Evolutionary conservation across 2,329 filamentous ascomycete species (phyloP).

Genomic region (Fusarium sp.): DNA sequence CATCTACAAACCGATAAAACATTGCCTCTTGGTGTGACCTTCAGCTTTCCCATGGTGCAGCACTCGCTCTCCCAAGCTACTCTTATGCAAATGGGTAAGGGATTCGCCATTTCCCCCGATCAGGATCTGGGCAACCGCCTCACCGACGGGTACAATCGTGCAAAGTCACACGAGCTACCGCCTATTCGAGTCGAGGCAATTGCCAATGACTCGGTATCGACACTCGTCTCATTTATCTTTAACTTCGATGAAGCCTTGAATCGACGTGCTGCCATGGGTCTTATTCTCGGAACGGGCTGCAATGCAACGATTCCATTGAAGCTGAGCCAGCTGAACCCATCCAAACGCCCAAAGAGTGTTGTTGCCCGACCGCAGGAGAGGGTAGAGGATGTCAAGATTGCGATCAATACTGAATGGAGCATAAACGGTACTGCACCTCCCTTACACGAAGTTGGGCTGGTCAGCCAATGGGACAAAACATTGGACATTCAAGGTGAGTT

Average conservation of each 20-base stretch:
- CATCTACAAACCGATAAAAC: conserved; percentile 54
- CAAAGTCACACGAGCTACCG: conserved; percentile 62
- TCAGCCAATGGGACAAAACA: conserved; percentile 75
- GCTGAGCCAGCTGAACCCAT: conserved; percentile 67
- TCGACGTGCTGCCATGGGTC: conserved; percentile 77
- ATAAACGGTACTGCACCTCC: conserved; percentile 79
- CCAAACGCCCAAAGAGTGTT: conserved; percentile 65
- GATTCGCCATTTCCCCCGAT: conserved; percentile 69
- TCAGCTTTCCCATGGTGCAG: conserved; percentile 77
- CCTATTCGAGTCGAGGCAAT: conserved; percentile 78
- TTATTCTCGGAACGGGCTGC: conserved; percentile 83
- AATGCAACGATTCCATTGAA: conserved; percentile 82
- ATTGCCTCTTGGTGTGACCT: conserved; percentile 73
- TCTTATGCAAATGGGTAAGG: conserved; percentile 76
- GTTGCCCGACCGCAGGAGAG: conserved; percentile 57
- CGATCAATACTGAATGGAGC: conserved; percentile 87
- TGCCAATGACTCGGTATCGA: conserved; percentile 83
- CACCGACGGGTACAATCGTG: conserved; percentile 64
- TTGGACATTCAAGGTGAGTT: conserved; percentile 73
- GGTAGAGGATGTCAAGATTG: conserved; percentile 68
- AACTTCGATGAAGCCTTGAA: conserved; percentile 68
- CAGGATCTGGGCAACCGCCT: conserved; percentile 69
- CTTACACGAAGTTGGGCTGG: conserved; percentile 68
- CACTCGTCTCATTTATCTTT: conserved; percentile 80
- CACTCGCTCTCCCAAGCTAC: conserved; percentile 68